Percentiles rank a stretch among this genome's conserved stretches.
These are phyloP conservation scores for Euclidium syriacum DNA, from an alignment of 345 rosid genomes.

Conservation along the genomic window DNA sequence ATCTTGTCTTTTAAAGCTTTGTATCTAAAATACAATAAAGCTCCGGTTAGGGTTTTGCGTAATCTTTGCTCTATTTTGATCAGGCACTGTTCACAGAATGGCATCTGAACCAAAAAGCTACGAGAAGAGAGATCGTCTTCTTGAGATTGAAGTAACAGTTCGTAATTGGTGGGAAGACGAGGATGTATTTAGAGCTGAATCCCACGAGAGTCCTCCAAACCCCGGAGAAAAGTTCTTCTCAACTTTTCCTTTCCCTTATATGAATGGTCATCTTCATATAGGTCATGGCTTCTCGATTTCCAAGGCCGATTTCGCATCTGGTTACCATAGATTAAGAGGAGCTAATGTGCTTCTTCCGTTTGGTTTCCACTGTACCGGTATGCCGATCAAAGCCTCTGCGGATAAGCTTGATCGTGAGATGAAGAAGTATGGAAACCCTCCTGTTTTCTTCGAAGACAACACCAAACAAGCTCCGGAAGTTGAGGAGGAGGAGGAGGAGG, in stretches of 20 bases:
- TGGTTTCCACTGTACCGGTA: slow-evolving; percentile 92
- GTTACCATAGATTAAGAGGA: slow-evolving; percentile 79
- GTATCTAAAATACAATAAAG: no score
- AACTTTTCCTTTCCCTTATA: slow-evolving; percentile 74
- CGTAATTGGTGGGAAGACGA: slow-evolving; percentile 65
- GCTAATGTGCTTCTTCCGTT: slow-evolving; percentile 84
- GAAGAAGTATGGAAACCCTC: slow-evolving; percentile 67
- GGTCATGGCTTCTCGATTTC: slow-evolving; percentile 82
- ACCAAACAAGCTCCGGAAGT: slow-evolving; percentile 20
- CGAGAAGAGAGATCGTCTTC: slow-evolving; percentile 69
- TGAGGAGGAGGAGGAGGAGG: slow-evolving; percentile 37
- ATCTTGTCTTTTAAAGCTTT: no score
- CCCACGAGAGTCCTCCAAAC: slow-evolving; percentile 42
- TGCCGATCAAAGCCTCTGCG: slow-evolving; percentile 97
- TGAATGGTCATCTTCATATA: slow-evolving; percentile 77
- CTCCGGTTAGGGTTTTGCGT: no score
- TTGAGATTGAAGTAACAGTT: slow-evolving; percentile 55
- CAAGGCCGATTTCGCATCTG: slow-evolving; percentile 87
- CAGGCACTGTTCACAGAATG: slow-evolving; percentile 53
- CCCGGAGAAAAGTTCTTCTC: slow-evolving; percentile 72
- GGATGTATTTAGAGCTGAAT: slow-evolving; percentile 59
- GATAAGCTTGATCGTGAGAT: slow-evolving; percentile 83
- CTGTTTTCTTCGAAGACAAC: slow-evolving; percentile 40
- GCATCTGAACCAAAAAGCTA: slow-evolving; percentile 66
- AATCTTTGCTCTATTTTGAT: not conserved